Evolutionary conservation across 1,284 basidiomycete genomes (phyloP).

Genomic region (Afroboletus lepidellus): DNA sequence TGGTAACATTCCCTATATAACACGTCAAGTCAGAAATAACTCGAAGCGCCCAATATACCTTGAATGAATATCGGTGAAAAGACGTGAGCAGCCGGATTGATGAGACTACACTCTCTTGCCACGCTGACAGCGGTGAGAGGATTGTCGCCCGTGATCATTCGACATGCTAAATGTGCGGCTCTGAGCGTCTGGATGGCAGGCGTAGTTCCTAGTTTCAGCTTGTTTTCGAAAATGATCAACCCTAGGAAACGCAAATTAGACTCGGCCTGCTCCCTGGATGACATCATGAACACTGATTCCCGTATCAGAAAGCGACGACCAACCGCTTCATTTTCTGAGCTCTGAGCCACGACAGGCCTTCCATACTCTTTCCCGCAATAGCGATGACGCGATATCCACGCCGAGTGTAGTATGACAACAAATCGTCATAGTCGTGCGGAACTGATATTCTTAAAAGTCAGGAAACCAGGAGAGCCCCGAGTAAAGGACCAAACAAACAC

Average conservation of each 20-base stretch:
- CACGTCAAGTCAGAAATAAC: background rate
- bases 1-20: conserved; percentile 56
- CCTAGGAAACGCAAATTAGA: conserved; percentile 90
- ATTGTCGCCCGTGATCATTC: conserved; percentile 99
- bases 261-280: conserved; percentile 87
- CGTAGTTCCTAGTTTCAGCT: conserved; percentile 91
- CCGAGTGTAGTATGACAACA: conserved; percentile 95
- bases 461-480: background rate
- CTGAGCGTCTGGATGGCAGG: conserved; percentile 90
- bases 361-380: conserved; percentile 94
- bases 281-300: conserved; percentile 1
- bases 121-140: conserved; percentile 96
- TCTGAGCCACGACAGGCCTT: conserved; percentile 94
- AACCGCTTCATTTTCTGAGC: conserved; percentile 95
- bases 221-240: conserved; percentile 98
- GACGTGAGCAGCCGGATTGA: conserved; percentile 89
- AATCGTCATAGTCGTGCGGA: conserved; percentile 94
- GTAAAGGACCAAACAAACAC: conserved; percentile 53
- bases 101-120: conserved; percentile 90
- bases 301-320: conserved; percentile 21
- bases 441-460: conserved; percentile 48
- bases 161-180: conserved; percentile 87
- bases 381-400: conserved; percentile 98
- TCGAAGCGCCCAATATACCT: conserved; percentile 45
- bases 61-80: conserved; percentile 83